Percentiles rank a stretch among this genome's conserved stretches.
phyloP scores from a whole-genome alignment of 1,284 basidiomycete genomes.

The Paramarasmius palmivorus region DNA sequence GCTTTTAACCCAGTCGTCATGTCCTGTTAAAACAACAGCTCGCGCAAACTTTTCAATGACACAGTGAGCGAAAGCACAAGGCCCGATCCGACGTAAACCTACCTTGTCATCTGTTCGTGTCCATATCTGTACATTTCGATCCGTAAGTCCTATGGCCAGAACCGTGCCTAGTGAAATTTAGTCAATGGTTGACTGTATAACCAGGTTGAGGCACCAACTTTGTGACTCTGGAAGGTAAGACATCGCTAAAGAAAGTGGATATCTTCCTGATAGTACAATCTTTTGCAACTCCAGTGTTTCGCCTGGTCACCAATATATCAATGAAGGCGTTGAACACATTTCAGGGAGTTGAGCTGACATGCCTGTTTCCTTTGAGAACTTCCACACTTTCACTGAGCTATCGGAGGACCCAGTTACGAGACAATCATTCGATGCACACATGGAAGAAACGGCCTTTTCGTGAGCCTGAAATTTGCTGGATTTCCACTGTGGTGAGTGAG shows the following conservation, averaged over 20 bases:
- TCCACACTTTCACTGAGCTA: conserved; percentile 74
- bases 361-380: conserved; percentile 31
- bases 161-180: conserved; percentile 51
- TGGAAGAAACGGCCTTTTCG: conserved; percentile 62
- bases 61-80: conserved; percentile 5
- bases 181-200: background rate
- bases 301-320: conserved; percentile 23
- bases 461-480: conserved; percentile 59
- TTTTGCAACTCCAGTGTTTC: conserved; percentile 54
- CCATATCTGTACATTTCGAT: conserved; percentile 76
- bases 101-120: conserved; percentile 62
- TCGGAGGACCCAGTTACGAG: conserved; percentile 84
- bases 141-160: conserved; percentile 79
- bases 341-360: conserved; percentile 13
- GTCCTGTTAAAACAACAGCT: conserved; percentile 73
- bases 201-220: conserved; percentile 41
- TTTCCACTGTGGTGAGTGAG: conserved; percentile 51
- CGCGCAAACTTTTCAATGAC: conserved; percentile 49
- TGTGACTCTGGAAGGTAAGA: conserved; percentile 64
- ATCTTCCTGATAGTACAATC: conserved; percentile 68
- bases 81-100: conserved; percentile 14
- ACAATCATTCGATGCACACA: conserved; percentile 48
- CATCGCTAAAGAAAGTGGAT: conserved; percentile 73
- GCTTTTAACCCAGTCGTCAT: conserved; percentile 92
- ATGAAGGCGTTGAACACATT: conserved; percentile 5